phyloP scores from a whole-genome alignment of 768 basidiomycete species.

The Rhodosporidiobolus odoratus region DNA sequence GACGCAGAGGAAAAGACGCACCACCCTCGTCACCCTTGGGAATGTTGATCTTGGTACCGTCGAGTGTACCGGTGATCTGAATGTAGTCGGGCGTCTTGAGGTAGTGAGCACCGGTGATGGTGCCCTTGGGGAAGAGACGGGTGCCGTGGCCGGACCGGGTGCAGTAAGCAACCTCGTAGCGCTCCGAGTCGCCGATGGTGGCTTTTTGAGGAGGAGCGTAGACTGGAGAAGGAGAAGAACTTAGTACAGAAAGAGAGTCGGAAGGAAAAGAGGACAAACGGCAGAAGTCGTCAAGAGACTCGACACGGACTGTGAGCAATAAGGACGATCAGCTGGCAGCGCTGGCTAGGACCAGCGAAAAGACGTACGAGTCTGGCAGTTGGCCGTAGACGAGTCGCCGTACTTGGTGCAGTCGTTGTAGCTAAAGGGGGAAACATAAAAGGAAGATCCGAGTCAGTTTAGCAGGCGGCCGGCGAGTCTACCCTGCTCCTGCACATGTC shows the following conservation, averaged over 20 bases:
- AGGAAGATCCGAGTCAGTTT: background rate
- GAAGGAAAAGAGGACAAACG: background rate
- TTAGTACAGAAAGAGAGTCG: no score
- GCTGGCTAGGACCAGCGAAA: no score
- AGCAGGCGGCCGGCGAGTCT: no score
- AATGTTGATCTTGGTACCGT: slow-evolving; percentile 63
- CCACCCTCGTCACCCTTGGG: slow-evolving; percentile 58
- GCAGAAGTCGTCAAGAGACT: slow-evolving; percentile 53
- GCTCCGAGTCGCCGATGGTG: slow-evolving; percentile 27
- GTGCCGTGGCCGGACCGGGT: slow-evolving; percentile 51
- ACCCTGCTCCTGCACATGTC: no score
- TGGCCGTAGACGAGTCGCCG: slow-evolving; percentile 18
- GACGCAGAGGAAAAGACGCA: background rate
- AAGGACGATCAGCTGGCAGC: no score
- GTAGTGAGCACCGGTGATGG: slow-evolving; percentile 43
- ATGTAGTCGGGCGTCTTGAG: slow-evolving; percentile 40
- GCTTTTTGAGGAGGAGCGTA: slow-evolving; percentile 1
- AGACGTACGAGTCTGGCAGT: slow-evolving; percentile 36
- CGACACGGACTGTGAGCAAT: no score
- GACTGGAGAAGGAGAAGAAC: background rate
- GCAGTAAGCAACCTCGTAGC: slow-evolving; percentile 66
- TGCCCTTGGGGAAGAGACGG: slow-evolving; percentile 38
- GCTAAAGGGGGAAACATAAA: background rate
- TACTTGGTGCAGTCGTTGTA: slow-evolving; percentile 37
- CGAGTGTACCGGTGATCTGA: slow-evolving; percentile 50